A percentile compares a stretch with the other conserved stretches of the same genome.
phyloP scores from a whole-genome alignment of 2,329 filamentous ascomycete genomes.

The Arthrobotrys iridis region DNA sequence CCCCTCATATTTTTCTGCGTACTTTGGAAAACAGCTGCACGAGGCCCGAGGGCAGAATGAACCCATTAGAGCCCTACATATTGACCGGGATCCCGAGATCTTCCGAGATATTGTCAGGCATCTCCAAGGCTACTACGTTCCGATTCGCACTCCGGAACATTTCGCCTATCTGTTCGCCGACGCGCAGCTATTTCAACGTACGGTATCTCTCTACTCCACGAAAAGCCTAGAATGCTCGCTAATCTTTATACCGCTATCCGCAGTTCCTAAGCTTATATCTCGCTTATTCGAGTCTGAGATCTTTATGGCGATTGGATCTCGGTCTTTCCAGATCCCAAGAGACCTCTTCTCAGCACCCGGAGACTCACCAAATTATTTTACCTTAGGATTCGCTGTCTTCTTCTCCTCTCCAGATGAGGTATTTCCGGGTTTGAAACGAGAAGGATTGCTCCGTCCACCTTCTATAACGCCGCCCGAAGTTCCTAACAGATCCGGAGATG shows the following conservation, averaged over 20 bases:
- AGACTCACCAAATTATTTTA: slow-evolving; percentile 96
- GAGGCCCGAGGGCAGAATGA: slow-evolving; percentile 70
- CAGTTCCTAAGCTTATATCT: slow-evolving; percentile 86
- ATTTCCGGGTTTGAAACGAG: slow-evolving; percentile 84
- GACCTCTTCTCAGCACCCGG: slow-evolving; percentile 86
- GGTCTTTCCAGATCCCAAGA: slow-evolving; percentile 87
- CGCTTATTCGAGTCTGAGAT: slow-evolving; percentile 92
- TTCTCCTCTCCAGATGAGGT: slow-evolving; percentile 81
- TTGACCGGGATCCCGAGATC: slow-evolving; percentile 88
- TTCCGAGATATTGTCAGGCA: slow-evolving; percentile 91
- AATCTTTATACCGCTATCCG: slow-evolving; percentile 52
- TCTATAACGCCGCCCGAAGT: slow-evolving; percentile 84
- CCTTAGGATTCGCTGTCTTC: slow-evolving; percentile 75
- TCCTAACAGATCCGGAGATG: slow-evolving; percentile 81
- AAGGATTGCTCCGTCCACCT: slow-evolving; percentile 82
- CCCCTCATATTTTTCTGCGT: slow-evolving; percentile 95
- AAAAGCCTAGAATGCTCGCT: background rate
- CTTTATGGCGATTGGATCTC: slow-evolving; percentile 87
- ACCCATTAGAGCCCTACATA: slow-evolving; percentile 83
- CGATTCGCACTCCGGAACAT: slow-evolving; percentile 81
- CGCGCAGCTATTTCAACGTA: slow-evolving; percentile 90
- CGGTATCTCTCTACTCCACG: slow-evolving; percentile 58
- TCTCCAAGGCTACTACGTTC: slow-evolving; percentile 88
- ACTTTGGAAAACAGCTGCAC: slow-evolving; percentile 84
- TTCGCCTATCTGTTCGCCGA: slow-evolving; percentile 94